phyloP scores from a whole-genome alignment of 169 alveolate genomes.

The Eimeria maxima region DNA sequence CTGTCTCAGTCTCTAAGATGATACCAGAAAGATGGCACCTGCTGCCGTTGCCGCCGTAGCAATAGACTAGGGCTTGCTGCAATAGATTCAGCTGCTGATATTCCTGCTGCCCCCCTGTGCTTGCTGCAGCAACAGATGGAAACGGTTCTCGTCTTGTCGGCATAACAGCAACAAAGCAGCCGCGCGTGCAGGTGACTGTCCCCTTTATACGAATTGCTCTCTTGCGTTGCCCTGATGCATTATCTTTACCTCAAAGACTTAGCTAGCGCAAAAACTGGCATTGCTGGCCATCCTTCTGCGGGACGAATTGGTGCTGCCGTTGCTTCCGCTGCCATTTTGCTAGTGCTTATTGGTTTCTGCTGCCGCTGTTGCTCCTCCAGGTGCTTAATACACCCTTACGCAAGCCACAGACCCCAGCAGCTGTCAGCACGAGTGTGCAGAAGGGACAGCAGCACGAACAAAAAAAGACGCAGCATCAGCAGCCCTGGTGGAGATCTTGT shows the following conservation, averaged over 20 bases:
- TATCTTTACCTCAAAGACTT: background rate
- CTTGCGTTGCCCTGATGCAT: slow-evolving; percentile 6
- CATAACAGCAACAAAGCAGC: background rate
- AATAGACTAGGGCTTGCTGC: background rate
- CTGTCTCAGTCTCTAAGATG: background rate
- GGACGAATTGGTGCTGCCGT: too few species aligned
- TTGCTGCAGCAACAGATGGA: slow-evolving; percentile 46
- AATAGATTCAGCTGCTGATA: background rate
- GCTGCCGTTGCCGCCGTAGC: slow-evolving; percentile 12
- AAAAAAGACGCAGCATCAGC: background rate
- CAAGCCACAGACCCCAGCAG: background rate
- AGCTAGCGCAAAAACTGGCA: too few species aligned
- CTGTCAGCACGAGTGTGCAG: background rate
- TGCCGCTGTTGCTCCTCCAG: background rate
- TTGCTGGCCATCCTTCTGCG: background rate
- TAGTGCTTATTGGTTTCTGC: too few species aligned
- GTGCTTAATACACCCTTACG: slow-evolving; percentile 2
- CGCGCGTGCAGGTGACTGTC: slow-evolving; percentile 17
- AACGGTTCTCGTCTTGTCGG: slow-evolving; percentile 53
- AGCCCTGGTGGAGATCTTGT: slow-evolving; percentile 30
- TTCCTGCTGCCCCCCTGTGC: too few species aligned
- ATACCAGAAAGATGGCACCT: background rate
- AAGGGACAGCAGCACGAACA: slow-evolving; percentile 15
- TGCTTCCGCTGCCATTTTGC: too few species aligned
- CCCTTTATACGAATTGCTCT: background rate